Percentiles rank a stretch among this genome's conserved stretches.
Conservation (phyloP, 2,329 filamentous ascomycete genomes). For the Scytalidium lignicola region DNA sequence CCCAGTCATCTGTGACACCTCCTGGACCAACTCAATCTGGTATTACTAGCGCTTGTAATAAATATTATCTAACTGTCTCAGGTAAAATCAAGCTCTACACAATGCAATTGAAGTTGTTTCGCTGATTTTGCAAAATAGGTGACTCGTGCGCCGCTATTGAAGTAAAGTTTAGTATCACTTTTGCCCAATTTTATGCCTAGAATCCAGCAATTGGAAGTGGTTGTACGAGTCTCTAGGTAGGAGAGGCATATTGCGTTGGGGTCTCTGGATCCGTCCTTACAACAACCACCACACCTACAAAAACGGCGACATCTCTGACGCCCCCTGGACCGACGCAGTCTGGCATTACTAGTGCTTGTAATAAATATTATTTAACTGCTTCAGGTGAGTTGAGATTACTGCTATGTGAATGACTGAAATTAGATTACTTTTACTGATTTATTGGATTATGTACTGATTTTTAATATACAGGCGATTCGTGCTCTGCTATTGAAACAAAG, state of each 20-base stretch:
- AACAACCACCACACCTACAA: neutral
- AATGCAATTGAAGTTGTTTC: too few relatives aligned
- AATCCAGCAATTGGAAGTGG: conserved; percentile 25
- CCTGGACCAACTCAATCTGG: conserved; percentile 18
- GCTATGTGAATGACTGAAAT: too few relatives aligned
- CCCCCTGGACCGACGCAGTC: conserved; percentile 18
- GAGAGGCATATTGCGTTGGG: conserved; percentile 20
- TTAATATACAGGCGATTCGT: too few relatives aligned
- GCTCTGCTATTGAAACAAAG: conserved; percentile 12
- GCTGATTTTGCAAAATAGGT: too few relatives aligned
- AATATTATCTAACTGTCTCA: conserved; percentile 1
- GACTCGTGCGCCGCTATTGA: conserved; percentile 15
- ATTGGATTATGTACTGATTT: too few relatives aligned
- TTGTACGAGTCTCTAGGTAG: conserved; percentile 21
- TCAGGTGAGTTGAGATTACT: too few relatives aligned
- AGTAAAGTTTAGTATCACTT: conserved; percentile 13
- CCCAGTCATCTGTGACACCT: too few relatives aligned
- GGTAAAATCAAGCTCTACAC: too few relatives aligned
- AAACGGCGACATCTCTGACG: conserved; percentile 1
- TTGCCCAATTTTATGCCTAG: conserved; percentile 23
- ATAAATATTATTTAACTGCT: conserved; percentile 1
- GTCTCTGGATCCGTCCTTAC: too few relatives aligned
- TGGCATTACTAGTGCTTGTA: conserved; percentile 9
- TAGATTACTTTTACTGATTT: too few relatives aligned
- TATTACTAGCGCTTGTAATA: conserved; percentile 7